Base-by-base conservation (phyloP, 2,329 filamentous ascomycete species). In the Penicillium sp. region DNA sequence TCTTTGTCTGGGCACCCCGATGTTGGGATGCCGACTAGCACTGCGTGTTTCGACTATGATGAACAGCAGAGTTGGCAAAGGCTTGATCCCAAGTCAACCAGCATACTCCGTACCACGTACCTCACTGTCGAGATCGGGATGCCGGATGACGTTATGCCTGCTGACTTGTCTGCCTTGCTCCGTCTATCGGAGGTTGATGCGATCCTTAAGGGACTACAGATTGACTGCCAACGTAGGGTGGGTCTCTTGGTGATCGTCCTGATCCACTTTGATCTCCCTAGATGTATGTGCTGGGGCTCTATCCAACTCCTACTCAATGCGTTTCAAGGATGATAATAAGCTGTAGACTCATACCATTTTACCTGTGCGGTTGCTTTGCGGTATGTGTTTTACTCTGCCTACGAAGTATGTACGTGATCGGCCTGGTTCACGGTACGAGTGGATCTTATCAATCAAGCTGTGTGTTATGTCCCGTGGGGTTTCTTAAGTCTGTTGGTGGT, bases 11-110 rank as follows among this genome's bases (percentile, higher is more conserved):
- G 1, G 7, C n/a, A 43, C n/a, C 13, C n/a, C 35, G 4, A 6
- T 10, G 13, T 33, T 29, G 15, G 15, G 2, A 47, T 44, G 13
- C 32, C 27, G 45, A 49, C 49, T 32, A 46, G 24, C 35, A 48
- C 37, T 20, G 33, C 42, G 23, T 48, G 24, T 18, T 24, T 23
- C 39, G 27, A 35, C 15, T 31, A 27, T 33, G 41, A 2, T 48
- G 44, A 37, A 37, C 24, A 12, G 42, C 49, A 43, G 47, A 41
- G 38, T 57, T 51, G 50, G 54, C 50, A 54, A 57, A 58, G 54
- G 57, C 56, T 59, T 59, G 49, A 32, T 50, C 52, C 41, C 24
- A 28, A 31, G 25, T 28, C 27, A 28, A 18, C 37, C 28, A 35
- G 5, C 15, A 32, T 35, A 6, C 33, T 9, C 9, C 3, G n/a